phyloP scores from a whole-genome alignment of 805 yeast species.

The Myxozyma neglecta region DNA sequence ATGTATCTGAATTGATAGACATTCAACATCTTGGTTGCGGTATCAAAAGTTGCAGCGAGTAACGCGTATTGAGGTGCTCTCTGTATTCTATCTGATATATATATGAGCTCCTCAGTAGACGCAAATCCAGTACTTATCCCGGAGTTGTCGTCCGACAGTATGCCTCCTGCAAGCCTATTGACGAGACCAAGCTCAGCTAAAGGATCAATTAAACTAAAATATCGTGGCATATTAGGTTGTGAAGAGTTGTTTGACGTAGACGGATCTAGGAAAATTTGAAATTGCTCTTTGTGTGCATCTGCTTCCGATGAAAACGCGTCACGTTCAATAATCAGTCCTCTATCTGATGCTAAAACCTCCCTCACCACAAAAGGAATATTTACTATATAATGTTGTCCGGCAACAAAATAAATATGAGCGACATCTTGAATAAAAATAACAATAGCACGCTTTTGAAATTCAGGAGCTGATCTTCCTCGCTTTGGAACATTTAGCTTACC shows the following conservation, averaged over 20 bases:
- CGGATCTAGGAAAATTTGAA: neutral
- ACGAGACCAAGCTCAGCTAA: conserved; percentile 70
- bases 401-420: conserved; percentile 60
- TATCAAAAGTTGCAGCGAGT: conserved; percentile 47
- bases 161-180: conserved; percentile 36
- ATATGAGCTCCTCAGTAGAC: conserved; percentile 54
- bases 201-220: conserved; percentile 73
- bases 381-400: conserved; percentile 59
- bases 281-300: neutral
- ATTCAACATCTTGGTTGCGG: conserved; percentile 42
- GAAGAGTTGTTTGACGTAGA: neutral
- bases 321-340: conserved; percentile 67
- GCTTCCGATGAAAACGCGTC: conserved; percentile 35
- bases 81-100: conserved; percentile 24
- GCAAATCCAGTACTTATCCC: conserved; percentile 60
- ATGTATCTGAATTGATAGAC: conserved; percentile 59
- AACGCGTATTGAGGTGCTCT: conserved; percentile 5
- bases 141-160: conserved; percentile 48
- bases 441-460: conserved; percentile 42
- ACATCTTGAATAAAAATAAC: conserved; percentile 62
- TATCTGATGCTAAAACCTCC: conserved; percentile 61
- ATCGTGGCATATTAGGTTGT: conserved; percentile 38
- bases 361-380: conserved; percentile 69
- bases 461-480: neutral
- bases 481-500: neutral